Evolutionary conservation across 2,329 filamentous ascomycete genomes (phyloP), one percentile per base, ranked within the genome.

Genomic region (Arachnomyces sp.): DNA sequence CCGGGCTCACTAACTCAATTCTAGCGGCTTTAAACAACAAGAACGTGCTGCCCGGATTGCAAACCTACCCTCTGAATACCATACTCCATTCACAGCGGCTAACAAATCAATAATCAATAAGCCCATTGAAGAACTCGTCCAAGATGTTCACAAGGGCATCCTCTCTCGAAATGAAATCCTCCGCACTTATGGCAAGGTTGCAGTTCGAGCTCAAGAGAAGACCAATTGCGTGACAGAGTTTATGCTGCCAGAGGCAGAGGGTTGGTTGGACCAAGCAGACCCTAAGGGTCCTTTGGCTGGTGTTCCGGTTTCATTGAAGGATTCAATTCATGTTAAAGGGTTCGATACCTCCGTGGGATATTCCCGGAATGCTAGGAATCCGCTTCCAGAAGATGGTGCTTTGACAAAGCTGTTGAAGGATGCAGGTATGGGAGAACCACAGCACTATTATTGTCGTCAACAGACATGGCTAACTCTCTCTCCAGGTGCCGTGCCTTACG

Each of bases 181-280:
- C n/a, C 78, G 73, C 44, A 80, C 87, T 8, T 96, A 95, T 59
- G 84, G 84, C 54, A 95, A 93, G 62, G 81, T 90, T 14, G 84
- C 89, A 0, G 60, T 94, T 38, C 82, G 80, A 55, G 89, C 87
- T 1, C 90, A 95, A 28, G 74, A 82, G 46, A 83, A 83, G 64
- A 95, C 88, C 2, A 95, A 95, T 61, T 93, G 86, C 56, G 66
- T 93, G 9, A 95, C 90, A 0, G 89, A 95, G 64, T 70, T 95
- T 41, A 77, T 95, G 67, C 74, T 95, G 29, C 72, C 77, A 0
- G 81, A 82, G 40, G 86, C 87, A 0, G 86, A 94, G 62, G 63
- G 69, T 39, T 95, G 87, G 86, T 60, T 70, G 11, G 63, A 72
- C 18, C 70, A 68, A 15, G 67, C 73, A 11, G 88, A 95, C 57